Percentiles rank a stretch among this genome's conserved stretches.
Conservation (phyloP, 169 alveolate genomes). For the Plasmodium malariae region DNA sequence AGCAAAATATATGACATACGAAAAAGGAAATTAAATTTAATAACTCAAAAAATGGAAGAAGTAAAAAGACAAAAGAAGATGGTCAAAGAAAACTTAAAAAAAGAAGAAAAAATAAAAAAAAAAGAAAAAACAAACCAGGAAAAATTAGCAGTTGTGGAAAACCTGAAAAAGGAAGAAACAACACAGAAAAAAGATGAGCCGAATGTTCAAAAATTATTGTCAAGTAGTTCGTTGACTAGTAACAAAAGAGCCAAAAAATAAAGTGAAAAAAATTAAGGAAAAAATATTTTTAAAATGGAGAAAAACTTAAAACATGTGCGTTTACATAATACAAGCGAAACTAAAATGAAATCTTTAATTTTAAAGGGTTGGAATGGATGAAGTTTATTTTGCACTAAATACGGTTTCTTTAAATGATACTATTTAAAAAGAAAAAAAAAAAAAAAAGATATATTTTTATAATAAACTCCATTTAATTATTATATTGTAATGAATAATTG, state of each 20-base stretch:
- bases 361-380: too few species aligned
- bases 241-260: slow-evolving; percentile 1
- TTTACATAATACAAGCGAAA: too few species aligned
- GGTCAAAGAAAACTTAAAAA: slow-evolving; percentile 63
- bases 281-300: too few species aligned
- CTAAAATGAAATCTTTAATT: too few species aligned
- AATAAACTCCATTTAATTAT: background rate
- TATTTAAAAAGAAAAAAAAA: too few species aligned
- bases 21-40: slow-evolving; percentile 53
- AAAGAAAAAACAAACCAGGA: slow-evolving; percentile 59
- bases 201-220: slow-evolving; percentile 19
- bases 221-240: slow-evolving; percentile 13
- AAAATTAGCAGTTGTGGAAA: slow-evolving; percentile 24
- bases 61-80: slow-evolving; percentile 65
- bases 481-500: background rate
- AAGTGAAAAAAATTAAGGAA: too few species aligned
- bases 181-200: slow-evolving; percentile 1
- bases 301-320: too few species aligned
- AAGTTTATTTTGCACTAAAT: too few species aligned
- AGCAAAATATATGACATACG: slow-evolving; percentile 54
- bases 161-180: slow-evolving; percentile 26
- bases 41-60: slow-evolving; percentile 60
- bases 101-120: slow-evolving; percentile 68
- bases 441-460: too few species aligned
- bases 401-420: too few species aligned